Evolutionary conservation across 106 monocot species (phyloP), one percentile per base, ranked within the genome.

Genomic region (Allium fistulosum): DNA sequence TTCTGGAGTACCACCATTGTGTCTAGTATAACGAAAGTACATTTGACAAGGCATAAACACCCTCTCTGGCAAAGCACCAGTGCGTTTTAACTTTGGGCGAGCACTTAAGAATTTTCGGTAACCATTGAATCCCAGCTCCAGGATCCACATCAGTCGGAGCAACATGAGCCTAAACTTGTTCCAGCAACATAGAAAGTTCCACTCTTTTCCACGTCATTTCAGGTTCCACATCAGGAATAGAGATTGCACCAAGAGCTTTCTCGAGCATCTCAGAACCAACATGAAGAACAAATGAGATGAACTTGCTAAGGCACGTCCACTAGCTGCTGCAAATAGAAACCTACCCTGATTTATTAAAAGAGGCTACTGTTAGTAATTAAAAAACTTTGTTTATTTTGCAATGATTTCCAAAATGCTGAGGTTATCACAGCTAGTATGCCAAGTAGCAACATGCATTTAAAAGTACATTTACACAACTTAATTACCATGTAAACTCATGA

Each of bases 71-170:
- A 99, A 80, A 73, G 97, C 88, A 73, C 97, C 97, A 48, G 92
- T 99, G 10, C 97, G 77, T n/a, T 62, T 99, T 99, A 76, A 92
- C 79, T 82, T 89, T 80, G 62, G 88, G 86, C 68, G 91, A 88
- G 66, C 71, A 86, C 66, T 83, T 82, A 57, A 75, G 79, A 71
- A 99, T 99, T 78, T 92, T 90, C 18, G 89, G 92, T 56, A 99
- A 67, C 97, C 97, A 99, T 69, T 99, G 97, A 63, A 99, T 80
- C 28, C 99, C 93, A 79, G 99, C 99, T 76, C 93, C 99, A 52
- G 99, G 99, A 75, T 99, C 99, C 66, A 99, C 90, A 85, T 99
- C 99, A 57, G 99, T 99, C 56, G 99, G 99, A 72, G 99, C 99
- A 46, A 99, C 99, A 81, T 99, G 99, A 71, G 99, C 91, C 75